Conservation (phyloP, 495 filamentous ascomycete species). For the Trichoderma parareesei region DNA sequence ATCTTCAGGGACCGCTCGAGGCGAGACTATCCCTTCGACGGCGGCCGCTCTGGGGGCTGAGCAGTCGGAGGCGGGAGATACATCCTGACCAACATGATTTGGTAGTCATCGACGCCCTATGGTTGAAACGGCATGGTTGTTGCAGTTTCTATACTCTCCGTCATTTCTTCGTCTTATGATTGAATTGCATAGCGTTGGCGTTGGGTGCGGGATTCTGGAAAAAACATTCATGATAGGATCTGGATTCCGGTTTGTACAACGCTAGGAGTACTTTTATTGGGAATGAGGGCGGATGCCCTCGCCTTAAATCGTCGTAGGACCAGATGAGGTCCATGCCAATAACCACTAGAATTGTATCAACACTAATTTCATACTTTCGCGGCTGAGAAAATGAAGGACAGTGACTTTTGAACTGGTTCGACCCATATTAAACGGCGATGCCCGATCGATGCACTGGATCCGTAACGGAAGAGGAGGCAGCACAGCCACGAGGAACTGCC, state of each 20-base stretch:
- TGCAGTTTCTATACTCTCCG: not conserved
- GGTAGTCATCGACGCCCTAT: not conserved
- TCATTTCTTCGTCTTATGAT: not conserved
- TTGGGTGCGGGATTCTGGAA: slow-evolving; percentile 8
- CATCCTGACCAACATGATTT: not conserved
- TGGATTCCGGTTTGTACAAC: not conserved
- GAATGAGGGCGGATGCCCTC: not conserved
- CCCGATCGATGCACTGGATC: no score
- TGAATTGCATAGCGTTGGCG: slow-evolving; percentile 18
- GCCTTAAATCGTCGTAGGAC: not conserved
- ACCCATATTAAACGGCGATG: no score
- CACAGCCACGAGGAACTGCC: not conserved
- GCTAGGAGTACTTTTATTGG: not conserved
- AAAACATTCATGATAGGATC: slow-evolving; percentile 2
- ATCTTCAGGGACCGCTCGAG: not conserved
- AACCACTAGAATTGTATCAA: no score
- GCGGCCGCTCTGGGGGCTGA: not conserved
- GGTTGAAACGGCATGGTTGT: not conserved
- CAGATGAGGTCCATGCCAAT: no score
- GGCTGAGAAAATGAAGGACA: no score
- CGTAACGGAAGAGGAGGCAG: not conserved
- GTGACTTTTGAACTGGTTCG: no score
- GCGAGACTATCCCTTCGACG: not conserved
- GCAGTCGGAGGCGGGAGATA: not conserved
- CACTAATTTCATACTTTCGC: no score